Evolutionary conservation across 1,284 basidiomycete genomes (phyloP), one percentile per base, ranked within the genome.

Genomic region (Rhodofomes roseus): DNA sequence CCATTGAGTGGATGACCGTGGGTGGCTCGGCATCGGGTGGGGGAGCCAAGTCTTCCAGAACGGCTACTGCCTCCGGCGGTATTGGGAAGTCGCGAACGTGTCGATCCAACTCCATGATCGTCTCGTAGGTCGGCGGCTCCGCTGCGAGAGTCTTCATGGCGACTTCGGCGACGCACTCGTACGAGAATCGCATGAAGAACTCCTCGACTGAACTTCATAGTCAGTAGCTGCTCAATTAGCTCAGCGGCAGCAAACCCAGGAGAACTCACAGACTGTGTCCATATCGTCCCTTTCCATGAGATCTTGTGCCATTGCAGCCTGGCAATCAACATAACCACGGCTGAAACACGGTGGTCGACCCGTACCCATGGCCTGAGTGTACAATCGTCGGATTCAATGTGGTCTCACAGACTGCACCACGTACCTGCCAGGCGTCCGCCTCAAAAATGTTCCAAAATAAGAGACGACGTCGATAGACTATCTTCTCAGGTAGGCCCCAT

Each of bases 41-140:
- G 18, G 60, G 54, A 36, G 67, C 63, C 44, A 73, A 65, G 22
- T 72, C 73, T 44, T 71, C 70, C 27, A 69, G 63, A 56, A 70
- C 50, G 2, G 75, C 75, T 18, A 76, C 71, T 40, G 69, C 70
- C 25, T 79, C 77, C 9, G 71, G 58, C n/a, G 85, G 82, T 36
- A 87, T 72, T 18, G 81, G 78, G 63, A 86, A 87, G 61, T 89
- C 86, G 54, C 85, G 81, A 14, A 90, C 81, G 71, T 84, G 87
- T 23, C 80, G 79, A 72, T 90, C 89, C 4, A 90, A 78, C 51
- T 89, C 89, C 80, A 88, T 83, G 67, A 90, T 86, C 1, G 81
- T 84, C 0, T 81, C 74, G 66, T 90, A 90, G 22, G 77, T 80
- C 0, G 87, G 87, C 4, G 83, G 73, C 60, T 86, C 81, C 0